A percentile compares a stretch with the other conserved stretches of the same genome.
Evolutionary conservation across 768 basidiomycete genomes (phyloP).

Genomic region (Pulveroboletus sp.): DNA sequence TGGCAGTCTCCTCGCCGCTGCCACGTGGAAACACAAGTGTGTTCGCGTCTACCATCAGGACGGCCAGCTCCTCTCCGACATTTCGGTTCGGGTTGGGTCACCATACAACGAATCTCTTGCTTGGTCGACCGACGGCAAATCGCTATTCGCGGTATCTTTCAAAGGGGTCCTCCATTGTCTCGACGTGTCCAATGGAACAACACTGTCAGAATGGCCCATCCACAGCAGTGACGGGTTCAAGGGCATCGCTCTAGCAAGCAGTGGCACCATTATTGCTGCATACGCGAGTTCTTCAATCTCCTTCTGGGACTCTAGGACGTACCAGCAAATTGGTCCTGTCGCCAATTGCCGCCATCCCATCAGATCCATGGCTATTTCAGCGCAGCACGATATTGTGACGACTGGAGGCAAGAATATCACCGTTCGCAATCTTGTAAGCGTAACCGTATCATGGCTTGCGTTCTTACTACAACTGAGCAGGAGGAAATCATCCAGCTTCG

Average conservation of each 20-base stretch:
- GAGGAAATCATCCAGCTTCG: no score
- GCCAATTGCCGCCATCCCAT: not conserved
- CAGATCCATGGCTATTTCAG: not conserved
- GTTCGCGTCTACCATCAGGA: no score
- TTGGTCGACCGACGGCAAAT: no score
- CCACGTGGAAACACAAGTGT: no score
- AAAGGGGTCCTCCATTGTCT: no score
- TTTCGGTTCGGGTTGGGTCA: no score
- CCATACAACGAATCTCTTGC: no score
- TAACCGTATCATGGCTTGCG: not conserved
- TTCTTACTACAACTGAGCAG: no score
- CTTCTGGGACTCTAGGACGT: not conserved
- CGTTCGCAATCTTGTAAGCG: not conserved
- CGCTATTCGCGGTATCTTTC: no score
- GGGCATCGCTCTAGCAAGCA: not conserved
- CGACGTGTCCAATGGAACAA: not conserved
- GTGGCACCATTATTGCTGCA: not conserved
- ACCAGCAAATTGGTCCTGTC: not conserved
- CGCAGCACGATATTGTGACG: not conserved
- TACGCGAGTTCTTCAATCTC: not conserved
- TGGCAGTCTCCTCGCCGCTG: no score
- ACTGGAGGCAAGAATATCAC: not conserved
- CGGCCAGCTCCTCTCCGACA: no score
- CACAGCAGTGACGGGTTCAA: not conserved
- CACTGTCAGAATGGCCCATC: not conserved